Base-by-base conservation (phyloP, 495 filamentous ascomycete species). In the Pyrenula aspistea region DNA sequence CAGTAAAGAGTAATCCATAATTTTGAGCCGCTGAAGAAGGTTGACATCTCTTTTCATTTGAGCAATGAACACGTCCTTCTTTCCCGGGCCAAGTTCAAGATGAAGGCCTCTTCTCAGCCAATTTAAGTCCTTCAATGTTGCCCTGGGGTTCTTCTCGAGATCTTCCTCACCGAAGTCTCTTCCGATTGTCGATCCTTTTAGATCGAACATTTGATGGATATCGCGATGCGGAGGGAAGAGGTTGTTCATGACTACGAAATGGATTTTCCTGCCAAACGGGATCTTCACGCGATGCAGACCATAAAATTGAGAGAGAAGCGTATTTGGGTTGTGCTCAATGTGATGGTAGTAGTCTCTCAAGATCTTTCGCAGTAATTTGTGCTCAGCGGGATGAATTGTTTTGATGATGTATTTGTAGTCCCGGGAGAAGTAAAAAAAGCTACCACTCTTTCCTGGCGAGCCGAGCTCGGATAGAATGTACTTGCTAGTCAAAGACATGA, bases 401-500 rank as follows among this genome's bases (percentile, higher is more conserved):
- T 99, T 99, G 82, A 99, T 99, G 70, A 99, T 99, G 72, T 99
- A 99, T 72, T 99, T 99, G 77, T 97, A 99, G 67, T 99, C 93
- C 54, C 93, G 81, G 24, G 94, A 97, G 74, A 99, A 99, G 74
- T 99, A 99, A 74, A 99, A 99, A 71, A 99, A 99, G 67, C 91
- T 96, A 19, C 94, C 94, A 70, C 91, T 96, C 74, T 99, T 99
- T 15, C 93, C 93, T 2, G 93, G 93, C 12, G 93, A 97, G 20
- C 94, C 94, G 24, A 99, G 76, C 68, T 99, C 93, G 0, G 93
- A 97, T 51, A 99, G 75, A 56, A 99, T 97, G 71, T 97, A 99
- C 71, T 97, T 99, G 70, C 91, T 93, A 4, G 93, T 99, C 59
- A 99, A 77, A 10, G 93, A 99, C 83, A 99, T 92, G 36, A 99